These are phyloP conservation scores for Clavulina sp. DNA, from an alignment of 768 basidiomycete species.

Conservation along the genomic window DNA sequence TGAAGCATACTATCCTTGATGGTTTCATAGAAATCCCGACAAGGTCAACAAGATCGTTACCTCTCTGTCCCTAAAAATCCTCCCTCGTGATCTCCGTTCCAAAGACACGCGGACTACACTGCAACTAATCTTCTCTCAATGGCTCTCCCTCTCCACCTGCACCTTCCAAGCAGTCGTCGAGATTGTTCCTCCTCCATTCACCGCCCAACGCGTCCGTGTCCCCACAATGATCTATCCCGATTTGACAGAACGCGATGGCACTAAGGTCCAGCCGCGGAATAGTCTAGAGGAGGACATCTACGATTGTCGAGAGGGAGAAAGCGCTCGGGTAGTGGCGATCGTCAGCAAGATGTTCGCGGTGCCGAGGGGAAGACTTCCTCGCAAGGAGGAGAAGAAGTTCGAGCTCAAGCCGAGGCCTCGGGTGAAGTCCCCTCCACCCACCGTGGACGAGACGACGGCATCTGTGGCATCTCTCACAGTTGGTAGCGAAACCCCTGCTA, in stretches of 20 bases:
- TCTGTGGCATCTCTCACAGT: slow-evolving; percentile 7
- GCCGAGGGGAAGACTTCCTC: slow-evolving; percentile 59
- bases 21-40: slow-evolving; percentile 52
- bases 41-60: slow-evolving; percentile 78
- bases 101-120: slow-evolving; percentile 79
- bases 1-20: neutral
- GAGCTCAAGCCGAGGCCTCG: slow-evolving; percentile 46
- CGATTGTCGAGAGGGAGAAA: slow-evolving; percentile 38
- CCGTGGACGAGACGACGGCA: slow-evolving; percentile 15
- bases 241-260: slow-evolving; percentile 39
- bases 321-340: slow-evolving; percentile 59
- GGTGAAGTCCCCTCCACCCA: slow-evolving; percentile 38
- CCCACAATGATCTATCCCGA: slow-evolving; percentile 87
- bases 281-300: slow-evolving; percentile 76
- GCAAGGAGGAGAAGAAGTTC: slow-evolving; percentile 66
- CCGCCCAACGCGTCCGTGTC: slow-evolving; percentile 66
- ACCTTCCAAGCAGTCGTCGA: slow-evolving; percentile 87
- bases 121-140: slow-evolving; percentile 79
- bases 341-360: slow-evolving; percentile 99
- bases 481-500: slow-evolving; percentile 3
- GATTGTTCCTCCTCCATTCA: slow-evolving; percentile 72
- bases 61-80: slow-evolving; percentile 64
- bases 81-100: slow-evolving; percentile 74
- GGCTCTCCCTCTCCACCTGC: slow-evolving; percentile 87
- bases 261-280: slow-evolving; percentile 43